Evolutionary conservation across 2,329 filamentous ascomycete genomes (phyloP), one percentile per base, ranked within the genome.

Genomic region (Colletotrichum plurivorum): DNA sequence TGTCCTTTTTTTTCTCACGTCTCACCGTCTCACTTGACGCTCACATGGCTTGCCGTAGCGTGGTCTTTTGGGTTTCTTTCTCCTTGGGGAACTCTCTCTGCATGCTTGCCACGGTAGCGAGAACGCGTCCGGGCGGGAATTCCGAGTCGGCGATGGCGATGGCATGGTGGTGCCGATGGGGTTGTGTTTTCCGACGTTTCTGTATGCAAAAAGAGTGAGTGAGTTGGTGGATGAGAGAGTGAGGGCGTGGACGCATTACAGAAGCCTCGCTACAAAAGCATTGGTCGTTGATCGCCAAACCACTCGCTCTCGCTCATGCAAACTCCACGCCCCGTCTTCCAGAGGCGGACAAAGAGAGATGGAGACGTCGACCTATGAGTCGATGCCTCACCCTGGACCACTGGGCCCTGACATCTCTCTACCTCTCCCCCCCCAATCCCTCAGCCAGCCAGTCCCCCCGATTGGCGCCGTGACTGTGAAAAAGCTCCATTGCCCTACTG

Each of bases 251-350:
- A 43, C 15, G 41, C 13, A 43, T 15, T n/a, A 43, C 41, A 16
- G 13, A 52, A 61, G 55, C 62, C 67, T 69, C 51, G 18, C 49
- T 15, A 39, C 16, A 16, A 46, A 66, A 45, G 62, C 20, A 67
- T 52, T 69, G 62, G 67, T 22, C 48, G 63, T 51, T 25, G 46
- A 36, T 46, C 31, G 45, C 4, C 51, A 54, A 41, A 36, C 31
- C 31, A 36, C 31, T 36, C 31, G 31, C 8, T 7, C 48, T 7
- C 48, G n/a, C 53, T 43, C 65, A 64, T 54, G 46, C 53, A 58
- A 46, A 48, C 53, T 10, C 25, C 31, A 56, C 41, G 54, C 63
- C 56, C 46, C 36, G 62, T 41, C 48, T 27, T 65, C 48, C 51
- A 36, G 31, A 36, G 31, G 8, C 8, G 31, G 10, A 36, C 31